Base-by-base conservation (phyloP, 352 stramenopile species). In the Phytophthora brassicae region DNA sequence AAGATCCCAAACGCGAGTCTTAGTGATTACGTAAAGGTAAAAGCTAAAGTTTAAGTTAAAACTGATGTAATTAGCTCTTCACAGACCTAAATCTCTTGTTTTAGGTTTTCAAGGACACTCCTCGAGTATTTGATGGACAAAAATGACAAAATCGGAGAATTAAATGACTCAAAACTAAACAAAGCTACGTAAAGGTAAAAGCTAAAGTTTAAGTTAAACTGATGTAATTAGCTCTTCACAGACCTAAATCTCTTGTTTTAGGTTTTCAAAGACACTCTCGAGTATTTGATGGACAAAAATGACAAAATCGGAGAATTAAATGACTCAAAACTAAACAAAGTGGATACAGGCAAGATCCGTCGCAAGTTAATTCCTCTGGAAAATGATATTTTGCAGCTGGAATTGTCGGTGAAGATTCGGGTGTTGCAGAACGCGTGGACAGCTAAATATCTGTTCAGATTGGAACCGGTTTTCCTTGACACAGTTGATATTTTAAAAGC, bases 401-500 rank as follows among this genome's bases (percentile, higher is more conserved):
- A 35, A 11, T 38, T 38, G 31, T 38, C 31, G 13, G 31, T 58
- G 23, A 58, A 58, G 49, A 58, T 58, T 12, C 36, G 36, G 24
- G 41, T 58, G 12, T 49, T 58, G 9, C 23, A 58, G 38, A 49
- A 39, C 14, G 50, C 50, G n/a, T 38, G 31, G 43, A 46, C 43
- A 9, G 42, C 54, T 9, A 61, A 61, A 45, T 61, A 54, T 33
- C 9, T 54, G 33, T 55, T 61, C 19, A 13, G 35, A 8, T 14
- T 63, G 20, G 36, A 42, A 6, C 45, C 55, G 6, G 24, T 56
- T 19, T 16, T 24, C 5, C 24, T 63, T 13, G 44, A 63, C 12
- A 38, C 44, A 39, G 5, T 63, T 28, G 55, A 63, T 14, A 43
- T 63, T 36, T 20, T 63, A 14, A 45, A 63, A n/a, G 35, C 45